Percentiles rank a stretch among this genome's conserved stretches.
Evolutionary conservation across 2,329 filamentous ascomycete species (phyloP).

Genomic region (Chrysoporthe cubensis): DNA sequence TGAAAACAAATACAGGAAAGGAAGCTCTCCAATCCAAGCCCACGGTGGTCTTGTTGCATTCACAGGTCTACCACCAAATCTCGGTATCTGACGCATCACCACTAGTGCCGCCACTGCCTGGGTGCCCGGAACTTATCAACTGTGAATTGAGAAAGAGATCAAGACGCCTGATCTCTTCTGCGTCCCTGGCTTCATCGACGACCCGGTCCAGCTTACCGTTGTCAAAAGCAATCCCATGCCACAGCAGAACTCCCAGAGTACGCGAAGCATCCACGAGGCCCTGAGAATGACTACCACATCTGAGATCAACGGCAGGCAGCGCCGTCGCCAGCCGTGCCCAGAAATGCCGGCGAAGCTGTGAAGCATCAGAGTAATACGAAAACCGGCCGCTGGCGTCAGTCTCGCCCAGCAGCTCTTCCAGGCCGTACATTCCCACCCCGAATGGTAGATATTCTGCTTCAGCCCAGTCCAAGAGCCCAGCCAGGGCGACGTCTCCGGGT

Average conservation of each 20-base stretch:
- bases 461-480: constrained; percentile 66
- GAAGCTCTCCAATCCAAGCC: background rate
- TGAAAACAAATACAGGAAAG: constrained; percentile 3
- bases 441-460: constrained; percentile 66
- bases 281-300: constrained; percentile 21
- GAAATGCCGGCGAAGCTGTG: constrained; percentile 50
- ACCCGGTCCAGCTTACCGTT: constrained; percentile 62
- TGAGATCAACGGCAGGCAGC: constrained; percentile 39
- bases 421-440: constrained; percentile 61
- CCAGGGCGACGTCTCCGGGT: constrained; percentile 37
- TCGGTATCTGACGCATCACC: background rate
- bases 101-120: background rate
- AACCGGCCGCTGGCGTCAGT: constrained; percentile 41
- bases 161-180: constrained; percentile 57
- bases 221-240: constrained; percentile 68
- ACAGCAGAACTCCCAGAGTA: constrained; percentile 61
- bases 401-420: constrained; percentile 62
- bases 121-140: background rate
- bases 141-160: constrained; percentile 37
- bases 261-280: constrained; percentile 47
- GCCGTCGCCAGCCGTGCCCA: constrained; percentile 48
- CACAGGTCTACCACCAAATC: background rate
- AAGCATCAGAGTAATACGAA: constrained; percentile 49
- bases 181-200: constrained; percentile 55
- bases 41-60: background rate